phyloP scores from a whole-genome alignment of 2,329 filamentous ascomycete species.

The Metarhizium brunneum region DNA sequence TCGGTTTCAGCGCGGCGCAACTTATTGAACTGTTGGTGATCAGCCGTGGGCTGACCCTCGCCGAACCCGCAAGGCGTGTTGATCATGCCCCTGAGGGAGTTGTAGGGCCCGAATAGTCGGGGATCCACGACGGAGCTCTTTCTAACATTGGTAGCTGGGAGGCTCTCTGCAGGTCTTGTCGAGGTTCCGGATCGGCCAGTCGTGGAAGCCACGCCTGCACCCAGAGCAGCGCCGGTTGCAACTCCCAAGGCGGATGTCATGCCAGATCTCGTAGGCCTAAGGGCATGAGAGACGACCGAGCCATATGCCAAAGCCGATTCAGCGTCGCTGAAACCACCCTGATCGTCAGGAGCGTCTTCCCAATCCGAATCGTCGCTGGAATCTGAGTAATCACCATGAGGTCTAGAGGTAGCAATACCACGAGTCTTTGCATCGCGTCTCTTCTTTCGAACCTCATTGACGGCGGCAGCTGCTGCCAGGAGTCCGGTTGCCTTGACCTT shows the following conservation, averaged over 20 bases:
- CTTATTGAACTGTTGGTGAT: slow-evolving; percentile 10
- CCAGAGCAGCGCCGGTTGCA: slow-evolving; percentile 24
- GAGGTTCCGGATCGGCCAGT: slow-evolving; percentile 1
- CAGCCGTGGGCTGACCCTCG: slow-evolving; percentile 25
- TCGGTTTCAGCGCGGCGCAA: slow-evolving; percentile 15
- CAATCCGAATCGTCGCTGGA: slow-evolving; percentile 42
- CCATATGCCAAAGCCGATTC: slow-evolving; percentile 32
- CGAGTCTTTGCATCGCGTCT: slow-evolving; percentile 25
- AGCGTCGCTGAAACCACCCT: slow-evolving; percentile 24
- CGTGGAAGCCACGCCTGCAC: slow-evolving; percentile 11
- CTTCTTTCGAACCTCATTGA: slow-evolving; percentile 32
- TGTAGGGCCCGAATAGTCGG: slow-evolving; percentile 48
- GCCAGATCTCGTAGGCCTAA: slow-evolving; percentile 9
- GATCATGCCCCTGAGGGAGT: slow-evolving; percentile 49
- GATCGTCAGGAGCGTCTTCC: slow-evolving; percentile 46
- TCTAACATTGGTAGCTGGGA: slow-evolving; percentile 15
- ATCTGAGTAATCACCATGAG: slow-evolving; percentile 19
- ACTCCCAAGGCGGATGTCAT: slow-evolving; percentile 9
- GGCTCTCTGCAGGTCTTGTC: slow-evolving; percentile 2
- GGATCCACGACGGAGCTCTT: slow-evolving; percentile 48
- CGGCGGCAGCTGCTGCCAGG: slow-evolving; percentile 29
- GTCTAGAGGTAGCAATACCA: slow-evolving; percentile 32
- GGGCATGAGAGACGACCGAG: slow-evolving; percentile 14
- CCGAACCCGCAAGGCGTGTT: slow-evolving; percentile 42
- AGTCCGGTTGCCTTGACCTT: slow-evolving; percentile 15